These are phyloP conservation scores for Populus hybrid DNA, from an alignment of 441 rosid genomes.

Conservation along the genomic window DNA sequence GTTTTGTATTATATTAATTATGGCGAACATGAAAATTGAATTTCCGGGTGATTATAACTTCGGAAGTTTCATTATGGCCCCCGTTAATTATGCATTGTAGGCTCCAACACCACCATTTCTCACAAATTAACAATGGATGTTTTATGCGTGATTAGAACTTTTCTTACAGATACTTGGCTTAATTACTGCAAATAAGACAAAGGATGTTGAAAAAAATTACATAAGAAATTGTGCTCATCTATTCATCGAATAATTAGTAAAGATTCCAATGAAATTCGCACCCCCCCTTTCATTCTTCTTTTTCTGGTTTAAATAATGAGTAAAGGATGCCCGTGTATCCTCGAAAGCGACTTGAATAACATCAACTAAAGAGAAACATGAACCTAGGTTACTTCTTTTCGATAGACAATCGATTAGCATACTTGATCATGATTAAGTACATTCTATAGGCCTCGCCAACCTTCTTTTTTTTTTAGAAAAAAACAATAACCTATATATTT, in stretches of 20 bases:
- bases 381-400: not conserved
- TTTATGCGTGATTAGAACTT: not conserved
- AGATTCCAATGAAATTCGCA: not conserved
- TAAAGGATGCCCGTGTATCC: not conserved
- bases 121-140: not conserved
- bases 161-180: not conserved
- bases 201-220: too few relatives aligned
- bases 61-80: too few relatives aligned
- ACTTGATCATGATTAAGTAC: not conserved
- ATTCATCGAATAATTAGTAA: not conserved
- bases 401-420: constrained; percentile 3
- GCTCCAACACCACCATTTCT: too few relatives aligned
- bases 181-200: not conserved
- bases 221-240: not conserved
- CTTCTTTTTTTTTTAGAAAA: too few relatives aligned
- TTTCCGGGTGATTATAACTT: not conserved
- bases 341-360: not conserved
- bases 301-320: not conserved
- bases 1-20: too few relatives aligned
- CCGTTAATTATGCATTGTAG: too few relatives aligned
- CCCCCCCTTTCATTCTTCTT: not conserved
- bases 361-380: not conserved
- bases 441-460: not conserved
- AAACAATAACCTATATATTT: too few relatives aligned
- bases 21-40: too few relatives aligned